Evolutionary conservation across 352 stramenopile genomes (phyloP), one percentile per base, ranked within the genome.

Genomic region (Phytopythium oedochilum): DNA sequence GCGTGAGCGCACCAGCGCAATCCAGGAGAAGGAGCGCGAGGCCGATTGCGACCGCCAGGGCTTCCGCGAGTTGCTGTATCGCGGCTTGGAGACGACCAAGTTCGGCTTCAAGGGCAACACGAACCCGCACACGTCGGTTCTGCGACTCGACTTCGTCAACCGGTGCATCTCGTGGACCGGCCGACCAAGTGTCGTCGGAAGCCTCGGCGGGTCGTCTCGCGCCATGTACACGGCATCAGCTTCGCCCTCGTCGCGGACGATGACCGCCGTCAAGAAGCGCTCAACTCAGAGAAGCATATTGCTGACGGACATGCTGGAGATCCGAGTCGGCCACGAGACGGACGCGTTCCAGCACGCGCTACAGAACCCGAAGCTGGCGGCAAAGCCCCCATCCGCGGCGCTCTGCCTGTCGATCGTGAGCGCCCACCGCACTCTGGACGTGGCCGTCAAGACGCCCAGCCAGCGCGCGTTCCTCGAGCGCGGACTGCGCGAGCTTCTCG

Each of bases 21-120:
- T 53, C 18, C 60, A 70, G 14, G 71, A 85, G 40, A 35, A 20
- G 23, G 39, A 61, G 34, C 73, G 78, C 8, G 53, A 81, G 7
- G 55, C 71, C 12, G 79, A 91, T 34, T 90, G 80, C 29, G 68
- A 78, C 44, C 56, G 50, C 3, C 68, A 75, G 53, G 83, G 80
- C n/a, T 86, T 93, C 52, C 64, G 64, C 2, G 83, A 93, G 45
- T 51, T 93, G 45, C 61, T 93, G 0, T 66, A 56, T 23, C 72
- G 77, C 26, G 83, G 80, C 5, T 66, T 93, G 1, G 73, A 88
- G 29, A 61, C 87, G 26, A 70, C 78, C 28, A 93, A 89, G 55
- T 83, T 77, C 49, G 67, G 74, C 48, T 70, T 71, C 38, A 70
- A 71, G 28, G 60, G 73, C 29, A 69, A 64, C 18, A 83, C 65